These are phyloP conservation scores for Cladosporium sphaerospermum DNA, from an alignment of 2,329 filamentous ascomycete species.

Conservation along the genomic window DNA sequence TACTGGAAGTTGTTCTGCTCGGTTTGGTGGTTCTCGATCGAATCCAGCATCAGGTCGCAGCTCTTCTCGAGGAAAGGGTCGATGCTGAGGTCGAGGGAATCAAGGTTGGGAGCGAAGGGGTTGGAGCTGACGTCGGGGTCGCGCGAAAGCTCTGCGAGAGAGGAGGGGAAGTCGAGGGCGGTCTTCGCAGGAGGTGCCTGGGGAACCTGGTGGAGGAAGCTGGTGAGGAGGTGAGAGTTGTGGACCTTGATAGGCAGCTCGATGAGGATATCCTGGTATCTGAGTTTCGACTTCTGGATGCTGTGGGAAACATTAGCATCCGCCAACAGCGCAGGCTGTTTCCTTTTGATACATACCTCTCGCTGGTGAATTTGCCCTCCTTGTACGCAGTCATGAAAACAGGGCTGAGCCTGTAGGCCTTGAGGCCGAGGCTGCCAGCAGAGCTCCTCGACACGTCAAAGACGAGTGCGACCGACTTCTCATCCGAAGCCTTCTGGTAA, in stretches of 20 bases:
- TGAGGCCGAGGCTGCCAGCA: constrained; percentile 80
- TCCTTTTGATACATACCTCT: constrained; percentile 58
- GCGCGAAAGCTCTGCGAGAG: constrained; percentile 68
- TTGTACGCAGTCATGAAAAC: constrained; percentile 87
- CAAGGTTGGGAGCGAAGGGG: constrained; percentile 80
- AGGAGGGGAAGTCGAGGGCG: constrained; percentile 69
- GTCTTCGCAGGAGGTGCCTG: constrained; percentile 51
- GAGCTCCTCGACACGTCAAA: constrained; percentile 94
- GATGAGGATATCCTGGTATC: constrained; percentile 87
- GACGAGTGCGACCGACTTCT: constrained; percentile 71
- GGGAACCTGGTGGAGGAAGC: constrained; percentile 89
- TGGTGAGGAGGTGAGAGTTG: constrained; percentile 95
- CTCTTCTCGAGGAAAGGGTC: constrained; percentile 98
- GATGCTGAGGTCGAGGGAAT: constrained; percentile 84
- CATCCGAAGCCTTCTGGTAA: constrained; percentile 90
- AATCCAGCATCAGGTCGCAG: constrained; percentile 89
- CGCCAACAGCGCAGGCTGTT: neutral
- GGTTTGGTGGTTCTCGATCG: constrained; percentile 95
- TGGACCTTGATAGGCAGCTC: constrained; percentile 86
- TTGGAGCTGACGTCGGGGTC: constrained; percentile 51
- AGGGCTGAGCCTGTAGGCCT: constrained; percentile 84
- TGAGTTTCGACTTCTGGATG: constrained; percentile 87
- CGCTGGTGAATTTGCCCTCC: constrained; percentile 95
- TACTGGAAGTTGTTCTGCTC: constrained; percentile 99
- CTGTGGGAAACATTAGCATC: constrained; percentile 43